Base-by-base conservation (phyloP, 805 yeast species). In the Cyberlindnera veronae region DNA sequence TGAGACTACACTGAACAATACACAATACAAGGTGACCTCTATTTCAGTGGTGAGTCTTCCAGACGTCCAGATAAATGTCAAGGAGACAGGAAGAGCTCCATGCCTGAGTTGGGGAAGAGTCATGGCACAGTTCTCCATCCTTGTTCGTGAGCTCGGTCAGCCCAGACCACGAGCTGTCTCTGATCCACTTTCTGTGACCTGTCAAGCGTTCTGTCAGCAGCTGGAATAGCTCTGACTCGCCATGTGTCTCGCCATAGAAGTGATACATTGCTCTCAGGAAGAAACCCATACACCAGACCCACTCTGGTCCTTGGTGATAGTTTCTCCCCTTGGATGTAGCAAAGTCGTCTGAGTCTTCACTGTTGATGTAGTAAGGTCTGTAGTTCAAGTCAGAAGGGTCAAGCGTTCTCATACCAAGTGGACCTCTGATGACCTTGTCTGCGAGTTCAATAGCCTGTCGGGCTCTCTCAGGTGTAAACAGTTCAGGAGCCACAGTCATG, bases 291-390 rank as follows among this genome's bases (percentile, higher is more conserved):
- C 80, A 76, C 97, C 97, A 91, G 24, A 86, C 84, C 99, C 99
- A 91, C 60, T 93, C 99, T 3, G 99, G 99, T 2, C 99, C 99
- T 65, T 91, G 98, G 62, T 91, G 99, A 61, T 91, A 91, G 64
- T 93, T 93, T 54, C 98, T 76, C 22, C 99, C 99, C 63, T 89
- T 88, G 2, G 97, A 73, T 0, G 97, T 89, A 1, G 95, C 88
- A 71, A 89, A 93, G 61, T 91, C 96, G 5, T 73, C 77, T 38
- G 76, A 77, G 55, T 91, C 98, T 29, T 76, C 83, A 34, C 88
- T 67, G 60, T 91, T 93, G 55, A 69, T 69, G 62, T 91, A 91
- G 64, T 86, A 77, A 2, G 99, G 99, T 48, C 95, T 74, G 62
- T 93, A 91, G 63, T 91, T 90, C 67, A 79, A 75, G 65, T 91